Evolutionary conservation across 2,329 filamentous ascomycete genomes (phyloP), one percentile per base, ranked within the genome.

Genomic region (Xylaria polymorpha): DNA sequence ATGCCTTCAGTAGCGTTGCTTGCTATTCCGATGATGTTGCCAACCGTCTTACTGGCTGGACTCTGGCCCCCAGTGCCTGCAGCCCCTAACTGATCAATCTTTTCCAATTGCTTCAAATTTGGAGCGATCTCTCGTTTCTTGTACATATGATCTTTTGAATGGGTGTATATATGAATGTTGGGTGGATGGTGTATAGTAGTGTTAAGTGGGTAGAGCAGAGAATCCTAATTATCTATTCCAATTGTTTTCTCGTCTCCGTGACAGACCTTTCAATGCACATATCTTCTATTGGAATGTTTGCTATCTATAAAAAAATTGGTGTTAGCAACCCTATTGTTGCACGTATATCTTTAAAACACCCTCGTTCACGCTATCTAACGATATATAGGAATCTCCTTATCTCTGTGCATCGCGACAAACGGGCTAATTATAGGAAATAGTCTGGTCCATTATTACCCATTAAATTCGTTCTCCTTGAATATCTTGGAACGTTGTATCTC

Each of bases 1-100:
- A 79, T 63, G 82, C 82, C 53, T 78, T 83, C 74, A 81, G 80
- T 39, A 70, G 67, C 25, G 85, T 84, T 20, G 80, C 81, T 69
- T 86, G 84, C 78, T 88, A 88, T 74, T 79, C 81, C 9, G 81
- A 78, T 20, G 85, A 87, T 70, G 78, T 87, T 70, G 85, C 86
- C 57, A 86, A 82, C 67, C 69, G 69, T 32, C 55, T 64, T 18
- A 69, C 67, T 39, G 69, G 69, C 25, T 71, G 69, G 69, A 67
- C 62, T 22, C 51, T 71, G 4, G 60, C 70, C 6, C 18, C 4
- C n/a, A 46, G 25, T 15, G 22, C 25, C 12, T 60, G 53, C 44
- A 37, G 3, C 32, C 18, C 32, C 2, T 55, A 55, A 53, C 15
- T 20, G 9, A 20, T 5, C 51, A 37, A 37, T 55, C 15, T n/a